Conservation (phyloP, 768 basidiomycete genomes). For the Pleurotus pulmonarius region DNA sequence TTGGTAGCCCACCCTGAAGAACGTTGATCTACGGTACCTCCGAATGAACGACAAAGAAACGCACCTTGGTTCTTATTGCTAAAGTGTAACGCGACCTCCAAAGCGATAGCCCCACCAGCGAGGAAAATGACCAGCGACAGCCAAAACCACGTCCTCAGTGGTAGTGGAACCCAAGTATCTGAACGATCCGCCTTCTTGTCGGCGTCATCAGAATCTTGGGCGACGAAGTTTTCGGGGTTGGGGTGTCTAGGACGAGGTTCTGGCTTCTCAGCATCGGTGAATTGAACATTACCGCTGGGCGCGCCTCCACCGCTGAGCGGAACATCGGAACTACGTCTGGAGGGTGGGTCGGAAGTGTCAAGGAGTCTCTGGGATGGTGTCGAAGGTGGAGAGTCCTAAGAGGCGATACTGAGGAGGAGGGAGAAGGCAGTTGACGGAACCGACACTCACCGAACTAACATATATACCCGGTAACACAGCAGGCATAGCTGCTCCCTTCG, state of each 20-base stretch:
- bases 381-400: slow-evolving; percentile 1
- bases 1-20: slow-evolving; percentile 40
- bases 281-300: background rate
- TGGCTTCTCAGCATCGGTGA: background rate
- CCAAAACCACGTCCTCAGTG: slow-evolving; percentile 46
- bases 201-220: background rate
- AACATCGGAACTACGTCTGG: background rate
- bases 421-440: background rate
- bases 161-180: slow-evolving; percentile 36
- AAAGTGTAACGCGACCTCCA: slow-evolving; percentile 45
- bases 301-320: background rate
- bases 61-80: slow-evolving; percentile 42
- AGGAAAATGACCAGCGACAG: slow-evolving; percentile 35
- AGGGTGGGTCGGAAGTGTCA: background rate
- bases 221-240: background rate
- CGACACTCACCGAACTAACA: background rate
- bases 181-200: background rate
- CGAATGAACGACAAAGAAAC: slow-evolving; percentile 7
- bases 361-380: slow-evolving; percentile 3
- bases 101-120: slow-evolving; percentile 33
- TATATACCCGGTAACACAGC: background rate
- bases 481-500: background rate
- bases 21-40: background rate
- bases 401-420: background rate
- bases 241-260: background rate